phyloP scores from a whole-genome alignment of 345 rosid genomes.

The Anastatica hierochuntica region DNA sequence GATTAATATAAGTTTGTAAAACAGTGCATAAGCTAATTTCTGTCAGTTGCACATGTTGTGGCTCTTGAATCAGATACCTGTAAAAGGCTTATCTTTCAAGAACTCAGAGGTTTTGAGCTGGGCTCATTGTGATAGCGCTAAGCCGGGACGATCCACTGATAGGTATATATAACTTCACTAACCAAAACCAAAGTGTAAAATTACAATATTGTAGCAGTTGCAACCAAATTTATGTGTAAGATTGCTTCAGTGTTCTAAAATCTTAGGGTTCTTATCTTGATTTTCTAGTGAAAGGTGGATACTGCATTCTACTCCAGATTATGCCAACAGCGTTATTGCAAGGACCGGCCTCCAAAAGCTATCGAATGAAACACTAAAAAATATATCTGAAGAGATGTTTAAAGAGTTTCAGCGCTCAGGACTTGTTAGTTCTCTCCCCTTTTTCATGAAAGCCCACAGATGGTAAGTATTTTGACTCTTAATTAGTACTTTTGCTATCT shows the following conservation, averaged over 20 bases:
- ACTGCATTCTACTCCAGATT: conserved; percentile 58
- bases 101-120: conserved; percentile 59
- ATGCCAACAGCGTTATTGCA: conserved; percentile 46
- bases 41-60: not conserved
- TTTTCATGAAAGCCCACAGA: conserved; percentile 80
- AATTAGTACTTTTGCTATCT: not conserved
- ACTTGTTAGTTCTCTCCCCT: conserved; percentile 42
- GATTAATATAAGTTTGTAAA: not conserved
- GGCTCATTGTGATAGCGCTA: conserved; percentile 71
- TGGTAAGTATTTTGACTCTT: conserved; percentile 38
- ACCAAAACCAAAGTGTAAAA: not conserved
- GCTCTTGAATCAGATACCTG: conserved; percentile 45
- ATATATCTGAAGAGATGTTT: conserved; percentile 59
- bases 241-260: not conserved
- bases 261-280: not conserved
- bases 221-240: not conserved
- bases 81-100: conserved; percentile 51
- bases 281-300: conserved; percentile 69
- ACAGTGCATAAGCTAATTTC: not conserved
- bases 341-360: conserved; percentile 57
- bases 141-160: conserved; percentile 63
- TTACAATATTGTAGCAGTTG: not conserved
- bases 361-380: conserved; percentile 38
- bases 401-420: conserved; percentile 52
- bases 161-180: conserved; percentile 28